Base-by-base conservation (phyloP, 257 asterid genomes). In the Anisodus acutangulus region DNA sequence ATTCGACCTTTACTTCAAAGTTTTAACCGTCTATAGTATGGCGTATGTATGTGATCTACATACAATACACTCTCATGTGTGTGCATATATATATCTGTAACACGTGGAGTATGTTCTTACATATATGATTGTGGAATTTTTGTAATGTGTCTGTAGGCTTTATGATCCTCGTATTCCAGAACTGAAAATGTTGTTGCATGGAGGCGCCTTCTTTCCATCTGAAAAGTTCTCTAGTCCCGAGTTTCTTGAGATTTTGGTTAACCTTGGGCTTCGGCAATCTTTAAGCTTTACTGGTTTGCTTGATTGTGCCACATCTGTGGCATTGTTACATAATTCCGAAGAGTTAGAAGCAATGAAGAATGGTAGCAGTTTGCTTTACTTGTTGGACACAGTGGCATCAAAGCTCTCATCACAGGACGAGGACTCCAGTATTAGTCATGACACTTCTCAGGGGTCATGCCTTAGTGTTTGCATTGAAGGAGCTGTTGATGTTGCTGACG, bases 111-210 rank as follows among this genome's bases (percentile, higher is more conserved):
- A 76, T 76, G 64, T 78, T 74, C 81, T 49, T 53, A 78, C 82
- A 4, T 53, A 17, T 53, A 13, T 78, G 64, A 78, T 78, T 78
- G 47, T 78, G 64, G 64, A 78, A 78, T 51, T 58, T 59, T 41
- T 69, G 47, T 86, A 37, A 80, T 85, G 85, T 78, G 82, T 81
- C 90, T 82, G 83, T 93, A 95, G 99, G 95, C 95, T 95, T 84
- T 95, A 95, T 86, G 99, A 95, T 91, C 97, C 98, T 82, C 97
- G 97, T 83, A 87, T 89, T 80, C 88, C 97, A 68, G 96, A 90
- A 88, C 88, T 94, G 31, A 90, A 91, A 85, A 64, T 85, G 86
- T 88, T 94, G 88, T 94, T 95, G 85, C 95, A 91, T 70, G 84
- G 88, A 43, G 91, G 86, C 84, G 89, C 92, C 53, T 95, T 94